Evolutionary conservation across 2,329 filamentous ascomycete species (phyloP).

Genomic region (Cladosporium sp.): DNA sequence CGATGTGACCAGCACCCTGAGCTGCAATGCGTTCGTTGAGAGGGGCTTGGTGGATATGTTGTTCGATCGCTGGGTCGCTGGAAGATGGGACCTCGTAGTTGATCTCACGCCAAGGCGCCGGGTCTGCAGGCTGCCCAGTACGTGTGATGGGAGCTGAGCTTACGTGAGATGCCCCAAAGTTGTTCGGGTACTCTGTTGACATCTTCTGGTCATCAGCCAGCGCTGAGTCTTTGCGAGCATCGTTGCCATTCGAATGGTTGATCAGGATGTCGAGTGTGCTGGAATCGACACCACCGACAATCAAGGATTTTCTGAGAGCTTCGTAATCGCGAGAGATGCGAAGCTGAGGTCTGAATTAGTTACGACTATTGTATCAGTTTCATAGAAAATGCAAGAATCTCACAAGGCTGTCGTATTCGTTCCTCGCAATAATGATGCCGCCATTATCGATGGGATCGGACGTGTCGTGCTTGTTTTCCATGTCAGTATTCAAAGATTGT

Average conservation of each 20-base stretch:
- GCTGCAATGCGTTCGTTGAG: conserved; percentile 18
- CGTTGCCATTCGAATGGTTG: conserved; percentile 20
- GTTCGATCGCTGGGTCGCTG: no score
- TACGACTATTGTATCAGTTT: neutral
- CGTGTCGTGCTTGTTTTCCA: conserved; percentile 1
- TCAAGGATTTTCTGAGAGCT: conserved; percentile 46
- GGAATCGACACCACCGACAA: conserved; percentile 46
- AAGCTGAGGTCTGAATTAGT: conserved; percentile 26
- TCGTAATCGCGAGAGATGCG: conserved; percentile 50
- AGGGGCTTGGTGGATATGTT: conserved; percentile 4
- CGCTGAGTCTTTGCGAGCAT: conserved; percentile 20
- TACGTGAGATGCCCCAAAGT: no score
- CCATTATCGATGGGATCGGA: conserved; percentile 16
- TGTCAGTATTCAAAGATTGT: no score
- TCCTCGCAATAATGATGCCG: conserved; percentile 52
- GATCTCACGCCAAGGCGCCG: neutral
- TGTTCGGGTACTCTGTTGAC: no score
- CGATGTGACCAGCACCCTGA: no score
- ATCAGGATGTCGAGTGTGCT: conserved; percentile 49
- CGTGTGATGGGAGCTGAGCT: neutral
- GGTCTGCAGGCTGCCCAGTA: neutral
- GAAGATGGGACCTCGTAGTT: neutral
- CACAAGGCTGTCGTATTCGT: conserved; percentile 60
- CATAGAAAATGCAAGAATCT: conserved; percentile 22
- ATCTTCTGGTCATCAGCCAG: neutral